Percentiles rank a stretch among this genome's conserved stretches.
phyloP scores from a whole-genome alignment of 768 basidiomycete species.

The Cyathus striatus region DNA sequence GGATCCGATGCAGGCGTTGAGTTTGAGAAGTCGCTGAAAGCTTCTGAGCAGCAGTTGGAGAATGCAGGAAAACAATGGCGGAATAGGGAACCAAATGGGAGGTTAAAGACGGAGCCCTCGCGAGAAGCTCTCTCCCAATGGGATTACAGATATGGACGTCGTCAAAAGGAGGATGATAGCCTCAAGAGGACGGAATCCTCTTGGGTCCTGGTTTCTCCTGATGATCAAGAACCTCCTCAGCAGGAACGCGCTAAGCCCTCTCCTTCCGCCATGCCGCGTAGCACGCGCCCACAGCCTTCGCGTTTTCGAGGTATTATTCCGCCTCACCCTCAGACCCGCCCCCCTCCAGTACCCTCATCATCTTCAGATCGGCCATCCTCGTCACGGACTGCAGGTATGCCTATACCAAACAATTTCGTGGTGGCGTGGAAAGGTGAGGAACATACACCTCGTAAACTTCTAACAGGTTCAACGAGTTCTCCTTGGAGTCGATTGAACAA shows the following conservation, averaged over 20 bases:
- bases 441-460: constrained; percentile 28
- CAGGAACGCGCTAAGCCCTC: constrained; percentile 14
- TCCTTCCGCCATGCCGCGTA: constrained; percentile 8
- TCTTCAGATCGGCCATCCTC: constrained; percentile 22
- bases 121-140: constrained; percentile 20
- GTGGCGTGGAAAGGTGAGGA: constrained; percentile 49
- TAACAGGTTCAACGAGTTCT: constrained; percentile 20
- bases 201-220: constrained; percentile 24
- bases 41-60: constrained; percentile 32
- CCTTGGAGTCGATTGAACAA: constrained; percentile 23
- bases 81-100: constrained; percentile 20
- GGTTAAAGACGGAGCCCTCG: constrained; percentile 23
- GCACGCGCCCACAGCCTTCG: constrained; percentile 21
- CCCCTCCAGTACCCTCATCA: constrained; percentile 28
- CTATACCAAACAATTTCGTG: constrained; percentile 41
- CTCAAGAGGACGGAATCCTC: constrained; percentile 13
- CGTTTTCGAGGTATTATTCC: constrained; percentile 26
- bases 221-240: constrained; percentile 22
- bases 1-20: constrained; percentile 50
- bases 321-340: constrained; percentile 30
- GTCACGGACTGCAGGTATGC: constrained; percentile 31
- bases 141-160: too few relatives aligned
- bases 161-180: constrained; percentile 18
- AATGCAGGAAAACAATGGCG: constrained; percentile 22
- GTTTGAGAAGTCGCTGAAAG: constrained; percentile 35